phyloP scores from a whole-genome alignment of 352 stramenopile genomes.

The Globisporangium irregulare region DNA sequence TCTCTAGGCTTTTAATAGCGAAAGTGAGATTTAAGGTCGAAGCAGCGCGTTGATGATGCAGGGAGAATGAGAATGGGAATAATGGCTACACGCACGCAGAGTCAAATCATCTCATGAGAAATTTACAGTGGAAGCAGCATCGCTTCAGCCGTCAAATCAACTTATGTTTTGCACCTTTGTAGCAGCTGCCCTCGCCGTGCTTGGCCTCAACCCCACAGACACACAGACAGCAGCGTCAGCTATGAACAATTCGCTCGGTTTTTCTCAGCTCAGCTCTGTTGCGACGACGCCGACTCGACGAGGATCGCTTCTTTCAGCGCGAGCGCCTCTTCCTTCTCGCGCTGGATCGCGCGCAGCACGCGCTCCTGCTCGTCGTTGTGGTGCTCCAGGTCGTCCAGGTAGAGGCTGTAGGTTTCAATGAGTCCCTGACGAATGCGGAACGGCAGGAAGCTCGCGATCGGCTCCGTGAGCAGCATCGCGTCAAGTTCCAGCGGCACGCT shows the following conservation, averaged over 20 bases:
- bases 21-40: background rate
- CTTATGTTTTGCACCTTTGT: background rate
- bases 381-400: constrained; percentile 83
- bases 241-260: background rate
- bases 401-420: constrained; percentile 88
- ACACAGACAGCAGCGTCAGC: background rate
- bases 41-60: background rate
- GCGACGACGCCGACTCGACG: constrained; percentile 3
- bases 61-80: background rate
- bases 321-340: constrained; percentile 39
- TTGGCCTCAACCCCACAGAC: background rate
- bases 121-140: background rate
- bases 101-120: background rate
- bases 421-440: constrained; percentile 85
- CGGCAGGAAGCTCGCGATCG: constrained; percentile 73
- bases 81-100: background rate
- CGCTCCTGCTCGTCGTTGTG: constrained; percentile 81
- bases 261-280: constrained; percentile 5
- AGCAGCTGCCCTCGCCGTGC: background rate
- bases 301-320: constrained; percentile 16
- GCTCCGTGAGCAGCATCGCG: constrained; percentile 80
- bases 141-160: background rate
- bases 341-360: constrained; percentile 74
- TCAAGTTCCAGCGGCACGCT: constrained; percentile 83
- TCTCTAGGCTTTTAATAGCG: background rate